phyloP scores from a whole-genome alignment of 1,139 yeast species.

The Suhomyces guaymorum region DNA sequence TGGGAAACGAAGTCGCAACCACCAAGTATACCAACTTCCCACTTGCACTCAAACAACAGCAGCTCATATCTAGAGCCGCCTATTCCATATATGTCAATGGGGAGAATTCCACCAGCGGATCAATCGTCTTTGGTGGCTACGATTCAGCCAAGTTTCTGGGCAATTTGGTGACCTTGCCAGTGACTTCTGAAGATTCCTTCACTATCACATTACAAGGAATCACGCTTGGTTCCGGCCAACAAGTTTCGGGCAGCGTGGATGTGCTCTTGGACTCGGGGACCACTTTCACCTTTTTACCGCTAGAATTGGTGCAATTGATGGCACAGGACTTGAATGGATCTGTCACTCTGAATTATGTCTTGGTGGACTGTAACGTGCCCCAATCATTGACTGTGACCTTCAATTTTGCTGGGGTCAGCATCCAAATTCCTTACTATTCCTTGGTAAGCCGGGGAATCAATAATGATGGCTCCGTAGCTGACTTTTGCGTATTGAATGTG shows the following conservation, averaged over 20 bases:
- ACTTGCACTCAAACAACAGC: slow-evolving; percentile 7
- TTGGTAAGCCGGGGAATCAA: slow-evolving; percentile 6
- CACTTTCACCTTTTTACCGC: slow-evolving; percentile 20
- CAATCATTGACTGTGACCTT: background rate
- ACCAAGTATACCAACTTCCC: slow-evolving; percentile 16
- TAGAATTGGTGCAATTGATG: background rate
- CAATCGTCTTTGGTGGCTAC: slow-evolving; percentile 59
- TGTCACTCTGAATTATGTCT: background rate
- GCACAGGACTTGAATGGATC: slow-evolving; percentile 18
- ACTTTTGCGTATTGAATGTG: background rate
- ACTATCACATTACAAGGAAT: background rate
- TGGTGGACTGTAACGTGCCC: background rate
- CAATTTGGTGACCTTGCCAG: slow-evolving; percentile 9
- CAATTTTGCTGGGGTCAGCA: background rate
- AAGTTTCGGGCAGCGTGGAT: background rate
- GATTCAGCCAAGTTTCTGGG: slow-evolving; percentile 50
- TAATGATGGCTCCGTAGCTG: background rate
- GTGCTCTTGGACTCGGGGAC: slow-evolving; percentile 6
- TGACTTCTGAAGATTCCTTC: slow-evolving; percentile 7
- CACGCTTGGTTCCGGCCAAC: too few species aligned
- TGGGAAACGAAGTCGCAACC: slow-evolving; percentile 11
- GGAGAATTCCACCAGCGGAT: slow-evolving; percentile 40
- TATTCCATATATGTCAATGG: slow-evolving; percentile 42
- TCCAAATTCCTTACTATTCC: slow-evolving; percentile 5
- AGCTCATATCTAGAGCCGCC: slow-evolving; percentile 13